Base-by-base conservation (phyloP, 2,329 filamentous ascomycete species). In the Aureobasidium melanogenum region DNA sequence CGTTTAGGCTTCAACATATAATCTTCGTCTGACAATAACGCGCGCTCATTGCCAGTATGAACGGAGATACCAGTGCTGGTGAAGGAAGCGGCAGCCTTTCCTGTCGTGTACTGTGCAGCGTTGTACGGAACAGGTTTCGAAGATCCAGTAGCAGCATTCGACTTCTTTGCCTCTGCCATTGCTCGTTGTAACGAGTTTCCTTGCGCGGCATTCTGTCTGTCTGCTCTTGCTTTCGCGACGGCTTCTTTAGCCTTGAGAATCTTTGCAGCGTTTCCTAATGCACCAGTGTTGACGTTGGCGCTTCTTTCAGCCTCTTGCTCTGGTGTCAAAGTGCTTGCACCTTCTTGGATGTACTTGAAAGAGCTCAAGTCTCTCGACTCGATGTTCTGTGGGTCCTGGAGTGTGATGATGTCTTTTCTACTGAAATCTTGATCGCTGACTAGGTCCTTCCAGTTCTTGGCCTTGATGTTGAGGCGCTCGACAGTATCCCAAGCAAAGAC, bases 401-500 rank as follows among this genome's bases (percentile, higher is more conserved):
- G 78, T 0, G 91, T 97, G 70, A 99, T 96, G 63, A 99, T 93
- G 74, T 99, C 94, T 68, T 89, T 89, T 64, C 94, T 84, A 32
- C 84, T 84, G 69, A 99, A 99, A 63, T 91, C 88, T 64, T 86
- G 82, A 67, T 99, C 93, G 69, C 88, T 90, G 9, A 97, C 82
- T 46, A 99, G 76, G 75, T 99, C 94, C 66, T 81, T 83, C 94
- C 94, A 99, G 78, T 95, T 88, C 82, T 97, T 97, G 54, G 91
- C 82, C 78, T 97, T 97, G 75, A 99, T 88, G 73, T 99, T 99
- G 77, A 99, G 84, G 68, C 89, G 84, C 75, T 97, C 90, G 39
- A 99, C 85, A 1, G 95, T 99, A 70, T 99, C 95, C 84, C 88
- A 97, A 1, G 92, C 87, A 72, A 97, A 99, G 5, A 96, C 94